Evolutionary conservation across 805 yeast species (phyloP).

Genomic region (Lipomyces sp.): DNA sequence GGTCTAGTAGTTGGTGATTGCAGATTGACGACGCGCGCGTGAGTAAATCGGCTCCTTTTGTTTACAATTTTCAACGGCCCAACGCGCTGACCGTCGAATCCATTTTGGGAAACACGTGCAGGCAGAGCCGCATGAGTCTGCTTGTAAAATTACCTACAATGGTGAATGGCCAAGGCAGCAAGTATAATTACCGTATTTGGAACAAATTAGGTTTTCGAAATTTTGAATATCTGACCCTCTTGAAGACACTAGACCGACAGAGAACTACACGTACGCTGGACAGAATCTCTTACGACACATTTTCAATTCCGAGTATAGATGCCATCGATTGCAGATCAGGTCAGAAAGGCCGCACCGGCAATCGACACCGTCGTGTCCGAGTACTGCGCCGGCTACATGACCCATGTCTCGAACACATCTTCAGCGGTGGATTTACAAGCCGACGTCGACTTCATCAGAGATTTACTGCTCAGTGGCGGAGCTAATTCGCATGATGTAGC

Average conservation of each 20-base stretch:
- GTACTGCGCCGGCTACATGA: constrained; percentile 87
- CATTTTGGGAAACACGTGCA: too few relatives aligned
- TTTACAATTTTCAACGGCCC: too few relatives aligned
- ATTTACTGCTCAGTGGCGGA: constrained; percentile 79
- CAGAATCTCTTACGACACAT: too few relatives aligned
- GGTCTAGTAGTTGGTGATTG: too few relatives aligned
- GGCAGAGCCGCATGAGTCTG: neutral
- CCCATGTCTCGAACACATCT: constrained; percentile 78
- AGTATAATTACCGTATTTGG: neutral
- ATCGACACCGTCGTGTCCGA: constrained; percentile 87
- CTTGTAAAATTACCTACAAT: neutral
- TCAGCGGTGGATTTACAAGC: constrained; percentile 65
- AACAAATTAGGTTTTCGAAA: neutral
- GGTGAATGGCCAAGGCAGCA: neutral
- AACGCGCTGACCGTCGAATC: too few relatives aligned
- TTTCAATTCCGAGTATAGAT: neutral
- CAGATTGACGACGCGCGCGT: too few relatives aligned
- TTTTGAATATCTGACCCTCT: neutral
- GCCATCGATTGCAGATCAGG: constrained; percentile 50
- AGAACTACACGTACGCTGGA: too few relatives aligned
- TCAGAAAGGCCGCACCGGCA: constrained; percentile 84
- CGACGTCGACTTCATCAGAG: constrained; percentile 71
- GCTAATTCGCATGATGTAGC: constrained; percentile 65
- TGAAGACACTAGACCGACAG: neutral
- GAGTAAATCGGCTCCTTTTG: too few relatives aligned